A percentile compares a stretch with the other conserved stretches of the same genome.
These are phyloP conservation scores for Epichloe aotearoae DNA, from an alignment of 2,329 filamentous ascomycete species.

Conservation along the genomic window DNA sequence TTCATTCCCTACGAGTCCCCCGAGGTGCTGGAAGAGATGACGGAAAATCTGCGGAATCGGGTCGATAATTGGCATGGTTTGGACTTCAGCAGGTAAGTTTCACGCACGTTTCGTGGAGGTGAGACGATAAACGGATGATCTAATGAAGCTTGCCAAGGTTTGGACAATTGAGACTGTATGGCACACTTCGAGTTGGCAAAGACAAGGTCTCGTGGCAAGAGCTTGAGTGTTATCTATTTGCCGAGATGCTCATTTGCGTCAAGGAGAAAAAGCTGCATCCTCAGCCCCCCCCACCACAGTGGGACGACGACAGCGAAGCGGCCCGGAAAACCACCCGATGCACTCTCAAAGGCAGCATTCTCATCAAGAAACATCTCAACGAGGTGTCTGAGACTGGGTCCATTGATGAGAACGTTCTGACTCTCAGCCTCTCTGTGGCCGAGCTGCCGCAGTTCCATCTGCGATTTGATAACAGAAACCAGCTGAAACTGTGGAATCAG, in stretches of 20 bases:
- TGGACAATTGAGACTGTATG: constrained; percentile 80
- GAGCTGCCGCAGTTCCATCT: constrained; percentile 93
- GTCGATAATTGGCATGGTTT: constrained; percentile 98
- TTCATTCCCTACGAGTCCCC: constrained; percentile 63
- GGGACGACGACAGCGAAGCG: constrained; percentile 47
- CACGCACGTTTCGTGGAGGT: too few relatives aligned
- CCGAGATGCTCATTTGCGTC: constrained; percentile 98
- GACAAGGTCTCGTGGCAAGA: constrained; percentile 97
- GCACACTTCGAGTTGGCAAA: constrained; percentile 85
- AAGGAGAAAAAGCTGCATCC: constrained; percentile 76
- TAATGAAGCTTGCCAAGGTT: constrained; percentile 43
- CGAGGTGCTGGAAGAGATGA: constrained; percentile 70
- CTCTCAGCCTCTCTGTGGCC: constrained; percentile 76
- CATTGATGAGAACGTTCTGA: constrained; percentile 71
- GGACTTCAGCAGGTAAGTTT: constrained; percentile 62
- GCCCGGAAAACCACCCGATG: constrained; percentile 59
- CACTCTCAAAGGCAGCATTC: constrained; percentile 90
- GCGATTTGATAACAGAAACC: constrained; percentile 68
- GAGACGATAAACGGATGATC: background rate
- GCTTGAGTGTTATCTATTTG: constrained; percentile 90
- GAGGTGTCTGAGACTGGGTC: constrained; percentile 61
- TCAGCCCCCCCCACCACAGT: constrained; percentile 43
- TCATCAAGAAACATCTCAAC: constrained; percentile 96
- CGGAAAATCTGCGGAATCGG: constrained; percentile 69
- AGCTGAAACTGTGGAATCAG: constrained; percentile 83